Base-by-base conservation (phyloP, 148 eudicot species). In the Rhododendron henanense region DNA sequence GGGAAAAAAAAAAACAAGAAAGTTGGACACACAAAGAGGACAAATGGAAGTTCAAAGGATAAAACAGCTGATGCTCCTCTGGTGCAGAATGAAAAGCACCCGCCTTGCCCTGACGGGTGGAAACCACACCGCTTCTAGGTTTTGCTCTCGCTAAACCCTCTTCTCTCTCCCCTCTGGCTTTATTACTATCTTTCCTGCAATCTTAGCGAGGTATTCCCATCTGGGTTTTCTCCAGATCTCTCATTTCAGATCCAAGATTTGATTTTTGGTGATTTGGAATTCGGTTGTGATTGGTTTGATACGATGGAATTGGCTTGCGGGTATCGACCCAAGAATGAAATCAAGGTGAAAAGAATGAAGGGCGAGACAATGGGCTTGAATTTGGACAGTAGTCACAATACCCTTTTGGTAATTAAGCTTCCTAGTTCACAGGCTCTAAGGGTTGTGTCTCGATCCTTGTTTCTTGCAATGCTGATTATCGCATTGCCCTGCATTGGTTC, bases 81-180 rank as follows among this genome's bases (percentile, higher is more conserved):
- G 86, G 87, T 88, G 79, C 63, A 84, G 86, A 82, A 82, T 84
- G 84, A 79, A 76, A 86, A 44, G 67, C 87, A 84, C 84, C 57
- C 88, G 85, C 84, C 76, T 87, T 2, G 90, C 90, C 80, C 91
- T 92, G 25, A 92, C 91, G 87, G 94, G 94, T 89, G 94, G 94
- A 81, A 92, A 92, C 85, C 94, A 92, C 84, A 92, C 93, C 16
- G 93, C 92, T 37, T 83, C 94, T 80, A 89, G 94, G 88, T 92
- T 92, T 84, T 91, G 94, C 87, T 89, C 92, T 81, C 94, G 94
- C 88, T 92, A 91, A 82, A 69, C 31, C 18, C 84, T 16, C 71
- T 3, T 65, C 84, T 67, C 86, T 86, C 75, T 80, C n/a, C 31
- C 50, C 35, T 10, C 39, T 41, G 61, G 25, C 69, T n/a, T 80